These are phyloP conservation scores for Sporothrix schenckii DNA, from an alignment of 2,329 filamentous ascomycete species.

Conservation along the genomic window DNA sequence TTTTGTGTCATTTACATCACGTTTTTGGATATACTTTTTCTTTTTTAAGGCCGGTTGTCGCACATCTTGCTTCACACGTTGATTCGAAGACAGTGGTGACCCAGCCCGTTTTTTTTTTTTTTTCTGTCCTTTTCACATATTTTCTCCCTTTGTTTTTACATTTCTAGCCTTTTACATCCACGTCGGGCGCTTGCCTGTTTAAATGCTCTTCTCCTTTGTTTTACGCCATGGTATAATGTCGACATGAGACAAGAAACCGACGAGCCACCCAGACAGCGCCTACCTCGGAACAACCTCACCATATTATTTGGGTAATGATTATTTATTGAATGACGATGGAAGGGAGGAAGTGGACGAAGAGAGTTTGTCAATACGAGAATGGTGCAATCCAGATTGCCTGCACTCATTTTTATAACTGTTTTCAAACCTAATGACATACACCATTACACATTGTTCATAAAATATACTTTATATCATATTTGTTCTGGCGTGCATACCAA, in stretches of 20 bases:
- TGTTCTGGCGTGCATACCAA: not conserved
- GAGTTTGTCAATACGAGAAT: not conserved
- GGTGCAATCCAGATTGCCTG: constrained; percentile 11
- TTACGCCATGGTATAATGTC: not conserved
- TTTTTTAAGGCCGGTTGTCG: not conserved
- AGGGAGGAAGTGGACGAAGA: not conserved
- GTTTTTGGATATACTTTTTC: constrained; percentile 1
- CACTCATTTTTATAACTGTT: constrained; percentile 11
- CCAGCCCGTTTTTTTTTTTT: not conserved
- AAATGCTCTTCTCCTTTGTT: not conserved
- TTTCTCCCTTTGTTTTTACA: not conserved
- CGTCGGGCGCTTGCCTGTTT: not conserved
- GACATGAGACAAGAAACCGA: not conserved
- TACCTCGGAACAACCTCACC: not conserved
- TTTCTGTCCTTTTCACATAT: constrained; percentile 25
- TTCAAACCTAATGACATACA: not conserved
- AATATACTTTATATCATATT: constrained; percentile 20
- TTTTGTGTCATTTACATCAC: not conserved
- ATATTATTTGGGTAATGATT: constrained; percentile 26
- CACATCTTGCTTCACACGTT: not conserved
- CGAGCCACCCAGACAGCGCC: constrained; percentile 6
- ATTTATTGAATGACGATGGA: constrained; percentile 25
- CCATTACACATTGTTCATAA: constrained; percentile 3
- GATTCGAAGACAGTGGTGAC: not conserved
- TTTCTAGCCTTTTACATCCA: not conserved